A percentile compares a stretch with the other conserved stretches of the same genome.
Conservation (phyloP, 163 green algal genomes). For the Chlorella variabilis region DNA sequence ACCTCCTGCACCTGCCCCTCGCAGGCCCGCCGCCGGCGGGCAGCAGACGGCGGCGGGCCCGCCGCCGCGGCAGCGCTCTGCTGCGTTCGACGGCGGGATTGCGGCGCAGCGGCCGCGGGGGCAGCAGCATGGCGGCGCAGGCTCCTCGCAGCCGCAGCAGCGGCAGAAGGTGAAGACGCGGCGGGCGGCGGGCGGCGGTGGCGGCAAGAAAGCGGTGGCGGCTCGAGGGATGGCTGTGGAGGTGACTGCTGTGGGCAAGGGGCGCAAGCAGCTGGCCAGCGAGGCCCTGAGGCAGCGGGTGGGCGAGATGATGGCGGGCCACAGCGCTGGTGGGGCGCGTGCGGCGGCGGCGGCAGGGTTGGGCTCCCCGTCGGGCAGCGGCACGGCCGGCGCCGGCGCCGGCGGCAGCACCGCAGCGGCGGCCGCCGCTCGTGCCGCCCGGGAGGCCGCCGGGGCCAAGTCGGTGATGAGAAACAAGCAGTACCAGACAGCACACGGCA, state of each 20-base stretch:
- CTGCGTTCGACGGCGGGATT: neutral
- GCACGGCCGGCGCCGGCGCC: neutral
- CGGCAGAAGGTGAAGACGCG: neutral
- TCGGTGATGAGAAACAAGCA: conserved; percentile 13
- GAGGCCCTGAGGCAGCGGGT: conserved; percentile 20
- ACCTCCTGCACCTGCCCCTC: neutral
- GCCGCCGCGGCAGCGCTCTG: neutral
- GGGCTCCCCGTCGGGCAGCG: neutral
- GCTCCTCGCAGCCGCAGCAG: conserved; percentile 14
- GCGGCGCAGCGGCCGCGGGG: neutral
- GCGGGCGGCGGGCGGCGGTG: neutral
- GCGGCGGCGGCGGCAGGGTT: neutral
- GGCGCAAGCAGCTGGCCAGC: conserved; percentile 35
- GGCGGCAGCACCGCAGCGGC: neutral
- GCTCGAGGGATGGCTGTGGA: conserved; percentile 22
- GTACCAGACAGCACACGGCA: conserved; percentile 1
- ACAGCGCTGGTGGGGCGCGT: neutral
- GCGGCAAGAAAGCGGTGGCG: conserved; percentile 2
- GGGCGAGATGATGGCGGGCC: neutral
- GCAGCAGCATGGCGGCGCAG: neutral
- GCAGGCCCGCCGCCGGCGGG: neutral
- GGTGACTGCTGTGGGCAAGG: conserved; percentile 26
- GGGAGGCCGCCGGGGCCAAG: neutral
- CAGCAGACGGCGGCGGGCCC: conserved; percentile 22
- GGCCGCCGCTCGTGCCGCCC: neutral